Conservation (phyloP, 1,139 yeast genomes). For the Pichia sp. region DNA sequence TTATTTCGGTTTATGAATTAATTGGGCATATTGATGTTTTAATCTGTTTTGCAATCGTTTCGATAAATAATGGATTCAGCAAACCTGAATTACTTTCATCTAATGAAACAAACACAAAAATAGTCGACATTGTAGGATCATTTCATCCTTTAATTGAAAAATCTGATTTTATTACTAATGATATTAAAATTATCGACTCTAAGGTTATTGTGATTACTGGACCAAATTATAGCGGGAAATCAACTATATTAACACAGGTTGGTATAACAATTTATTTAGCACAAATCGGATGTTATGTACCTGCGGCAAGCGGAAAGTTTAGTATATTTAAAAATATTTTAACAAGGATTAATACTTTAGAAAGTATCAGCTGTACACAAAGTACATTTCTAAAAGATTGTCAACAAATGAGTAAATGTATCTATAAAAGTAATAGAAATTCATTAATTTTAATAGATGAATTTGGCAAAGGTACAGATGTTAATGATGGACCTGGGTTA, state of each 20-base stretch:
- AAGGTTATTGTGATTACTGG: conserved; percentile 40
- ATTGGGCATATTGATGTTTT: conserved; percentile 37
- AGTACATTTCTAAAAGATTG: conserved; percentile 44
- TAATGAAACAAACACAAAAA: background rate
- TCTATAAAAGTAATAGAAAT: conserved; percentile 25
- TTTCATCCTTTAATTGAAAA: conserved; percentile 39
- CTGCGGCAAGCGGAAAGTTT: conserved; percentile 37
- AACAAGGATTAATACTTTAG: conserved; percentile 31
- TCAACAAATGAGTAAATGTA: conserved; percentile 35
- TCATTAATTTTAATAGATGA: conserved; percentile 43
- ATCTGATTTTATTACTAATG: conserved; percentile 25
- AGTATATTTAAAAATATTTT: conserved; percentile 39
- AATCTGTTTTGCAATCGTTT: conserved; percentile 33
- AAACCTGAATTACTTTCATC: conserved; percentile 34
- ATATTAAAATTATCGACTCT: conserved; percentile 30
- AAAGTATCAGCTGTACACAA: conserved; percentile 36
- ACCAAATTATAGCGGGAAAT: conserved; percentile 48
- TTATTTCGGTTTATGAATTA: conserved; percentile 22
- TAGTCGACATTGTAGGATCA: conserved; percentile 23
- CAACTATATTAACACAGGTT: conserved; percentile 39
- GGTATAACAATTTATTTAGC: conserved; percentile 40
- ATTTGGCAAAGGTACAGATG: conserved; percentile 47
- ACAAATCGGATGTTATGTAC: conserved; percentile 45
- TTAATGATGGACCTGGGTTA: conserved; percentile 40
- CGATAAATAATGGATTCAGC: conserved; percentile 30